Evolutionary conservation across 805 yeast genomes (phyloP).

Genomic region (Danielia reshetovae): DNA sequence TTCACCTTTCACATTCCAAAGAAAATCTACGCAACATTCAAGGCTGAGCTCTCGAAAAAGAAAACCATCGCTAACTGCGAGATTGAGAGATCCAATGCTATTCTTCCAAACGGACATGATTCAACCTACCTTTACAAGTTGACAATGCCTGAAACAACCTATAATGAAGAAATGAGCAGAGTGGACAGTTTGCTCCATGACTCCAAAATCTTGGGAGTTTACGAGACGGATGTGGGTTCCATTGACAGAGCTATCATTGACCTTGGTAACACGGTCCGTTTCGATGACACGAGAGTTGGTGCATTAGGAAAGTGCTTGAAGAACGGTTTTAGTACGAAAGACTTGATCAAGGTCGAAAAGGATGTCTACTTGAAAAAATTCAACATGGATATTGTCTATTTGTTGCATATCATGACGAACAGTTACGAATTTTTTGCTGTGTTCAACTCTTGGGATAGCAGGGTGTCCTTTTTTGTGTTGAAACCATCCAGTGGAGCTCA

Average conservation of each 20-base stretch:
- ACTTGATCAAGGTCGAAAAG: slow-evolving; percentile 46
- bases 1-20: slow-evolving; percentile 73
- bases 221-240: slow-evolving; percentile 68
- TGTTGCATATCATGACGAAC: slow-evolving; percentile 66
- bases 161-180: slow-evolving; percentile 49
- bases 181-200: slow-evolving; percentile 63
- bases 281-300: slow-evolving; percentile 72
- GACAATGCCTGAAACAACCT: slow-evolving; percentile 64
- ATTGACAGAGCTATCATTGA: slow-evolving; percentile 74
- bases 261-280: slow-evolving; percentile 68
- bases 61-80: slow-evolving; percentile 45
- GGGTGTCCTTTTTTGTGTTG: slow-evolving; percentile 50
- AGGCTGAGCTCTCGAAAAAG: slow-evolving; percentile 42
- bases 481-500: slow-evolving; percentile 71
- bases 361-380: slow-evolving; percentile 53
- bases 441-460: slow-evolving; percentile 58
- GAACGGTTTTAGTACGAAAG: slow-evolving; percentile 71
- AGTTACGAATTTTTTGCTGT: slow-evolving; percentile 72
- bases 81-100: slow-evolving; percentile 54
- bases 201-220: slow-evolving; percentile 60
- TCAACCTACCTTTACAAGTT: slow-evolving; percentile 54
- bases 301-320: slow-evolving; percentile 82
- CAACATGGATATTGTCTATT: slow-evolving; percentile 54
- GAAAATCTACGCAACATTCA: slow-evolving; percentile 64
- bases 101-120: slow-evolving; percentile 67